phyloP scores from a whole-genome alignment of 2,329 filamentous ascomycete genomes.

The Neonectria hederae region DNA sequence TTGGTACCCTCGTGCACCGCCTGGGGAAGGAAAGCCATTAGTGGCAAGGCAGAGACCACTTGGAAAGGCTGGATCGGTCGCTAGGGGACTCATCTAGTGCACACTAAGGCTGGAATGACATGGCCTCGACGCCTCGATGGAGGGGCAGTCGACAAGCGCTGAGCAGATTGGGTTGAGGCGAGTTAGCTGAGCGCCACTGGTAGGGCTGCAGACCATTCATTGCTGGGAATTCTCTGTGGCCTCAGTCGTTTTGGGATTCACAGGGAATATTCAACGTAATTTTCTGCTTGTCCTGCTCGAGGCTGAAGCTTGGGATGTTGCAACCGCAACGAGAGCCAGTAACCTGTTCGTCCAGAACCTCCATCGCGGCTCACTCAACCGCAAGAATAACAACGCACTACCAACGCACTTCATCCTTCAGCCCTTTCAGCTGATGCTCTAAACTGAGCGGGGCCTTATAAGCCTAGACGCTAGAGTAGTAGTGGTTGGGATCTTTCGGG shows the following conservation, averaged over 20 bases:
- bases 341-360: background rate
- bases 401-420: background rate
- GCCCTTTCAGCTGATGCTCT: background rate
- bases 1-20: background rate
- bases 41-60: background rate
- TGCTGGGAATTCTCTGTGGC: too few relatives aligned
- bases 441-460: background rate
- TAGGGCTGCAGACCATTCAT: background rate
- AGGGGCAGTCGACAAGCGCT: background rate
- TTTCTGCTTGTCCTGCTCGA: too few relatives aligned
- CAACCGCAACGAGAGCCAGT: background rate
- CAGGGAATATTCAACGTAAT: too few relatives aligned
- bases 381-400: background rate
- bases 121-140: background rate
- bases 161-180: background rate
- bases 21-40: background rate
- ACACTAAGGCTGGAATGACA: background rate
- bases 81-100: background rate
- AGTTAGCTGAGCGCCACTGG: background rate
- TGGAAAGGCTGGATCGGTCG: background rate
- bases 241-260: too few relatives aligned
- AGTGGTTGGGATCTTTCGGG: background rate
- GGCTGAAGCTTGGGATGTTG: background rate
- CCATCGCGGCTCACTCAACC: background rate
- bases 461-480: background rate